These are phyloP conservation scores for Wilcoxina mikolae DNA, from an alignment of 495 filamentous ascomycete genomes.

Conservation along the genomic window DNA sequence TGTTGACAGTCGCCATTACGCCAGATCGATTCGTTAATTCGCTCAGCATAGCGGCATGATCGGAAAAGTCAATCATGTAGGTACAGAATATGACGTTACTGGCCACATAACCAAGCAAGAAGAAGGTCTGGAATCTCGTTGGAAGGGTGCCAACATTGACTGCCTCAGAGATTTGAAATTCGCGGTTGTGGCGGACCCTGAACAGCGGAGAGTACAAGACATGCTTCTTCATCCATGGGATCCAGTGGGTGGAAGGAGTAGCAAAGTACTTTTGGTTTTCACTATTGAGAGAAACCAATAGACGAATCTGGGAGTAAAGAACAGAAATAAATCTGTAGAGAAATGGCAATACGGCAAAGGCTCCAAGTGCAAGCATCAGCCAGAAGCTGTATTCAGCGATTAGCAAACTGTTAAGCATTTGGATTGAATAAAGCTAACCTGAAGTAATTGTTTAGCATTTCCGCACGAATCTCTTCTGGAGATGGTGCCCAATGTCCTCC, in stretches of 20 bases:
- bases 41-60: conserved; percentile 40
- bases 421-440: background rate
- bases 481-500: background rate
- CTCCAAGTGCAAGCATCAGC: conserved; percentile 32
- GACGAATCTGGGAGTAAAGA: conserved; percentile 54
- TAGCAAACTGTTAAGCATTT: background rate
- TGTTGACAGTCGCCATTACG: conserved; percentile 66
- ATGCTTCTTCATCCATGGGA: conserved; percentile 62
- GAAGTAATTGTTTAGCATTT: background rate
- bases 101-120: conserved; percentile 55
- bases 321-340: conserved; percentile 44
- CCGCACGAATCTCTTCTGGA: background rate
- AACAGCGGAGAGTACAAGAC: conserved; percentile 70
- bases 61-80: conserved; percentile 49
- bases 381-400: conserved; percentile 14
- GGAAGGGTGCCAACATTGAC: conserved; percentile 81
- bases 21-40: conserved; percentile 74
- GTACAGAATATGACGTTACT: conserved; percentile 70
- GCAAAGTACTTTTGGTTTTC: conserved; percentile 47
- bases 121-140: conserved; percentile 63
- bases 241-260: conserved; percentile 32
- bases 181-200: conserved; percentile 71
- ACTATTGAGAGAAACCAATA: conserved; percentile 52
- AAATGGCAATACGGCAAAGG: conserved; percentile 40
- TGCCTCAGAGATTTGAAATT: conserved; percentile 73